Evolutionary conservation across 768 basidiomycete genomes (phyloP).

Genomic region (Gloeopeniophorella convolvens): DNA sequence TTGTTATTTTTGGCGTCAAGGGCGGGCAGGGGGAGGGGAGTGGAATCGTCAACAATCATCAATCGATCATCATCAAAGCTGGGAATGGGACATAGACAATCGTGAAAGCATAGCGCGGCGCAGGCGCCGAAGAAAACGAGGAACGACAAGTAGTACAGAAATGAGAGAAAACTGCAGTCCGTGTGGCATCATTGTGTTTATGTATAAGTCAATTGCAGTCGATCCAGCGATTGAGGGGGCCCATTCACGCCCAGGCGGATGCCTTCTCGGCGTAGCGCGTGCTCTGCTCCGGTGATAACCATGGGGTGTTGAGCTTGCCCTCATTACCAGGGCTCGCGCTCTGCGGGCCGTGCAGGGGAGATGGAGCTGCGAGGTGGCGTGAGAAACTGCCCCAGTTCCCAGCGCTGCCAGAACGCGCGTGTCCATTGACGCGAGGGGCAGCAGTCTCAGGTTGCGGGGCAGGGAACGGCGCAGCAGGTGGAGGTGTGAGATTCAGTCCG

Average conservation of each 20-base stretch:
- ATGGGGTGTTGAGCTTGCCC: slow-evolving; percentile 49
- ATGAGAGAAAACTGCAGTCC: not conserved
- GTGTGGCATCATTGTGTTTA: slow-evolving; percentile 4
- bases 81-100: not conserved
- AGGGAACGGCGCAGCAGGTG: slow-evolving; percentile 41
- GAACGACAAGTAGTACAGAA: slow-evolving; percentile 6
- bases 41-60: slow-evolving; percentile 14
- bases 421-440: slow-evolving; percentile 47
- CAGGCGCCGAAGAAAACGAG: slow-evolving; percentile 1
- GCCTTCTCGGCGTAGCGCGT: slow-evolving; percentile 45
- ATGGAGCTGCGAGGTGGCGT: slow-evolving; percentile 43
- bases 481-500: slow-evolving; percentile 51
- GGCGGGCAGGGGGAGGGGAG: not conserved
- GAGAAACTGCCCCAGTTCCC: slow-evolving; percentile 71
- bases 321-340: slow-evolving; percentile 54
- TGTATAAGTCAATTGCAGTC: slow-evolving; percentile 2
- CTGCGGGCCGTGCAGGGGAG: slow-evolving; percentile 42
- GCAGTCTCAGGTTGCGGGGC: slow-evolving; percentile 35
- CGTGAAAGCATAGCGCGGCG: slow-evolving; percentile 17
- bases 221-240: not conserved
- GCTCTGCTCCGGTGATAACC: slow-evolving; percentile 39
- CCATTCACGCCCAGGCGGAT: slow-evolving; percentile 39
- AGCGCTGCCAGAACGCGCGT: slow-evolving; percentile 72
- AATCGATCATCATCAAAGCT: slow-evolving; percentile 13
- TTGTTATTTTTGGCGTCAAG: slow-evolving; percentile 8